Percentiles rank a stretch among this genome's conserved stretches.
These are phyloP conservation scores for Lepidium aucheri DNA, from an alignment of 345 rosid species.

Conservation along the genomic window DNA sequence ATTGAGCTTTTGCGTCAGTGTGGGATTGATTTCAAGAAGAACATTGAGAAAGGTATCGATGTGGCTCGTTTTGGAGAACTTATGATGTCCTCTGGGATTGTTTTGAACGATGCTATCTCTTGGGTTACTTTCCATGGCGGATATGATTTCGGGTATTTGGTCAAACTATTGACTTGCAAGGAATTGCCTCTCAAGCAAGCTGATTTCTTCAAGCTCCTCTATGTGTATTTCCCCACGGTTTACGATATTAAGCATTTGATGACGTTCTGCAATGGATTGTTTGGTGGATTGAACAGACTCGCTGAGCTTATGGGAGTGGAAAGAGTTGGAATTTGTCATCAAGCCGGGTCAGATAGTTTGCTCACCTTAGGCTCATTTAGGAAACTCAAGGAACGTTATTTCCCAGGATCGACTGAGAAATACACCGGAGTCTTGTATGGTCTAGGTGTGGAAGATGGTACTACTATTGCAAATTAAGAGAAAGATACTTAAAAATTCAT, in stretches of 20 bases:
- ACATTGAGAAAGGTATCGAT: constrained; percentile 67
- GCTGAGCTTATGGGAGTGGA: constrained; percentile 88
- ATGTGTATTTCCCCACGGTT: constrained; percentile 57
- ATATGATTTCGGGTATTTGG: constrained; percentile 80
- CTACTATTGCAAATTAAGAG: constrained; percentile 35
- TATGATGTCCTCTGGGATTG: constrained; percentile 80
- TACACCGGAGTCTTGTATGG: constrained; percentile 87
- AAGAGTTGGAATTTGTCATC: constrained; percentile 73
- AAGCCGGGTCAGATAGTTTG: constrained; percentile 92
- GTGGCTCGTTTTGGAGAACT: constrained; percentile 78
- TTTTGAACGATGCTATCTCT: constrained; percentile 50
- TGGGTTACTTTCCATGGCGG: constrained; percentile 93
- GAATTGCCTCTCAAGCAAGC: constrained; percentile 50
- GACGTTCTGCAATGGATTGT: constrained; percentile 81
- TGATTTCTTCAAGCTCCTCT: constrained; percentile 58
- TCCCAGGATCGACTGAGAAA: constrained; percentile 57
- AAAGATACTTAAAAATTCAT: background rate
- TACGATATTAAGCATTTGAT: constrained; percentile 88
- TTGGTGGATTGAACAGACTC: constrained; percentile 85
- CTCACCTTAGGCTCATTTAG: constrained; percentile 75
- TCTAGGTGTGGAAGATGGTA: constrained; percentile 76
- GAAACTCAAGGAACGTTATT: constrained; percentile 77
- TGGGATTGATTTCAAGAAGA: constrained; percentile 80
- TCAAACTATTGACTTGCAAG: constrained; percentile 65
- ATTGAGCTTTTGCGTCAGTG: constrained; percentile 68